Percentiles rank a stretch among this genome's conserved stretches.
Evolutionary conservation across 441 rosid species (phyloP).

Genomic region (Hypseocharis bilobata): DNA sequence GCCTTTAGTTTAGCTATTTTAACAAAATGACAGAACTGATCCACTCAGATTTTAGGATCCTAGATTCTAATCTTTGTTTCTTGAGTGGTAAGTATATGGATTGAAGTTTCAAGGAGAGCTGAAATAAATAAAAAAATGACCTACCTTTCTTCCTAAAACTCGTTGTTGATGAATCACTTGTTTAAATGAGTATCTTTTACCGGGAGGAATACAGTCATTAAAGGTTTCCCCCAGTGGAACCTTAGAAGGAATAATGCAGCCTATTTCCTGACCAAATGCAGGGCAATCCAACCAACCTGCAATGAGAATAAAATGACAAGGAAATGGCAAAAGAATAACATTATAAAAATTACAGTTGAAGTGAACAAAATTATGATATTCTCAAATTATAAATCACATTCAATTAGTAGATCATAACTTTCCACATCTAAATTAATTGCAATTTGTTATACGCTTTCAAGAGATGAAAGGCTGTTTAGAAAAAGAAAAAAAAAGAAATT

Average conservation of each 20-base stretch:
- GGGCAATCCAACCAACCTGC: constrained; percentile 98
- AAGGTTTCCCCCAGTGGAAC: constrained; percentile 83
- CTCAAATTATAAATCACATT: background rate
- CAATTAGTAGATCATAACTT: background rate
- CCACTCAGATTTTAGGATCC: no score
- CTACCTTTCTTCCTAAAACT: constrained; percentile 73
- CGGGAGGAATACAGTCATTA: constrained; percentile 71
- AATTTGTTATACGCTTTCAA: no score
- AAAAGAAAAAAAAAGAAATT: background rate
- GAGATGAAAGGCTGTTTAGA: no score
- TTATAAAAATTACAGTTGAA: constrained; percentile 7
- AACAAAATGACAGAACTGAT: no score
- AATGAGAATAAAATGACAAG: constrained; percentile 21
- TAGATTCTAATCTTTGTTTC: background rate
- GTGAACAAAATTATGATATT: constrained; percentile 1
- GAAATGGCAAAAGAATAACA: constrained; percentile 1
- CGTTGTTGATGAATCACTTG: constrained; percentile 68
- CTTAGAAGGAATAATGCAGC: constrained; percentile 75
- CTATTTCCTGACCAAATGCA: constrained; percentile 59
- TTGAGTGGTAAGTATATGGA: constrained; percentile 2
- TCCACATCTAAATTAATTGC: background rate
- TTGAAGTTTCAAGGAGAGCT: background rate
- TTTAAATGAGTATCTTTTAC: constrained; percentile 88
- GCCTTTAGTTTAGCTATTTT: background rate
- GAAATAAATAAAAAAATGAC: constrained; percentile 5